Percentiles rank a stretch among this genome's conserved stretches.
Evolutionary conservation across 495 filamentous ascomycete genomes (phyloP).

Genomic region (Hamigera avellanea): DNA sequence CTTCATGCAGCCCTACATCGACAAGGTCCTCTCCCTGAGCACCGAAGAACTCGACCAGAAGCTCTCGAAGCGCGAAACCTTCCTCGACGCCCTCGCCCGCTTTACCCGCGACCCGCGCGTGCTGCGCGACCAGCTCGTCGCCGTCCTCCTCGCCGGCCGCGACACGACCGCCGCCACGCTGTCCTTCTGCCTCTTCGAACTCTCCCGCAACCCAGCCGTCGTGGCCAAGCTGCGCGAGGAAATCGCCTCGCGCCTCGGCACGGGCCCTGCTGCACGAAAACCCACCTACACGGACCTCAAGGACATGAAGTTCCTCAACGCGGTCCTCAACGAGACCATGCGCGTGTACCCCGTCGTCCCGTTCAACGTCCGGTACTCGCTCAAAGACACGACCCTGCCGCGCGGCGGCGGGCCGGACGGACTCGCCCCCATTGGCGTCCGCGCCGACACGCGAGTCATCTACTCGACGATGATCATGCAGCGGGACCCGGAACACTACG

Average conservation of each 20-base stretch:
- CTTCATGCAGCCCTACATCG: constrained; percentile 66
- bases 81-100: constrained; percentile 65
- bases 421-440: constrained; percentile 28
- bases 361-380: constrained; percentile 38
- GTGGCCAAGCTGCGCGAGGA: constrained; percentile 60
- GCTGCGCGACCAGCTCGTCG: constrained; percentile 68
- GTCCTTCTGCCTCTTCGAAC: constrained; percentile 65
- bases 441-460: constrained; percentile 25
- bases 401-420: constrained; percentile 39
- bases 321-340: constrained; percentile 71
- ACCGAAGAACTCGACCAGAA: constrained; percentile 52
- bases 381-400: constrained; percentile 36
- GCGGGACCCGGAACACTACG: constrained; percentile 38
- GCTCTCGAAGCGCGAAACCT: constrained; percentile 59
- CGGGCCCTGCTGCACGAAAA: constrained; percentile 31
- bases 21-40: constrained; percentile 48
- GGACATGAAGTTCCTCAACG: constrained; percentile 61
- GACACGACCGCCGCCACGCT: constrained; percentile 71
- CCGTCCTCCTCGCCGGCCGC: constrained; percentile 67
- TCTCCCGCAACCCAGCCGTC: constrained; percentile 54
- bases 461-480: constrained; percentile 49
- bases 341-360: constrained; percentile 44
- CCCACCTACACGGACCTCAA: constrained; percentile 64
- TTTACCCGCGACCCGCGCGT: constrained; percentile 63
- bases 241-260: constrained; percentile 54